Percentiles rank a stretch among this genome's conserved stretches.
Evolutionary conservation across 129 eudicot species (phyloP).

Genomic region (Smallanthus sonchifolius): DNA sequence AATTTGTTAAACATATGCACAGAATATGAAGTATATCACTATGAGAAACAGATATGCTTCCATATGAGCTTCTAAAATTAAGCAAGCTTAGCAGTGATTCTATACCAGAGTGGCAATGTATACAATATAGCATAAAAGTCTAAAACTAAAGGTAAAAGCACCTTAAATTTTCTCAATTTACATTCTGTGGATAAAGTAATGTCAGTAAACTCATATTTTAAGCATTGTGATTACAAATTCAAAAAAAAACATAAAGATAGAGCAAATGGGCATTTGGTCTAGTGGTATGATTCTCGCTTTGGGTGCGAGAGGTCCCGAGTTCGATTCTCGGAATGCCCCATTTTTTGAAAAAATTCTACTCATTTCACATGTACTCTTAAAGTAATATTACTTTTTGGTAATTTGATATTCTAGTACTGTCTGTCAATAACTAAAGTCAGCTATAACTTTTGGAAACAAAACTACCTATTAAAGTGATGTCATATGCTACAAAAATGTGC

Average conservation of each 20-base stretch:
- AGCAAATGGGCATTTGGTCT: constrained; percentile 57
- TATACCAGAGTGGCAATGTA: neutral
- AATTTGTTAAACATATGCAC: neutral
- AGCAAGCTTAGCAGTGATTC: neutral
- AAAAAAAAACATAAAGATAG: neutral
- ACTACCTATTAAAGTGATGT: neutral
- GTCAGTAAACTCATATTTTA: neutral
- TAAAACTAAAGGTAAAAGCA: neutral
- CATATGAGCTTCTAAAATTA: neutral
- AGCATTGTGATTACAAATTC: neutral
- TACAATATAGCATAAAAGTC: neutral
- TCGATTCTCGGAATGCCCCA: constrained; percentile 55
- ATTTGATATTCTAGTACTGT: neutral
- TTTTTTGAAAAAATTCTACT: neutral
- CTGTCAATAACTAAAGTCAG: too few species aligned
- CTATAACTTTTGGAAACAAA: too few species aligned
- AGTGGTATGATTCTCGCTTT: constrained; percentile 75
- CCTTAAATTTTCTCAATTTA: neutral
- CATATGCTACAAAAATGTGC: neutral
- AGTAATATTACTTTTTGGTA: neutral
- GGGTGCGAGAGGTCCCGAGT: constrained; percentile 74
- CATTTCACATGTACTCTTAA: neutral
- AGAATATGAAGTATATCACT: neutral
- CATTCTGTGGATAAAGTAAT: neutral
- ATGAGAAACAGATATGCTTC: neutral